Evolutionary conservation across 345 rosid species (phyloP), one percentile per base, ranked within the genome.

Genomic region (Populus pruinosa): DNA sequence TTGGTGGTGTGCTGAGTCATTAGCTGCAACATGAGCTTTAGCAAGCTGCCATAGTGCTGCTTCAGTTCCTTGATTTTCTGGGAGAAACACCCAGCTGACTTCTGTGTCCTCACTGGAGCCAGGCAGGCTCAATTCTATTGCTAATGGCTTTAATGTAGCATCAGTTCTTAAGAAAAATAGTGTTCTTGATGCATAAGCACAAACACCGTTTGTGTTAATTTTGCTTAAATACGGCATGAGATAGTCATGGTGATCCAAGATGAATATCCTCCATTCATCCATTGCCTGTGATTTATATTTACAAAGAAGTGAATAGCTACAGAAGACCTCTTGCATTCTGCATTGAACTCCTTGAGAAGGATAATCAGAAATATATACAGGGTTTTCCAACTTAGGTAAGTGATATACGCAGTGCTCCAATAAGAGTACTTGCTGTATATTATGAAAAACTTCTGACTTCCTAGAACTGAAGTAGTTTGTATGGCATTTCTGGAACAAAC

Each of bases 131-230:
- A 89, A 82, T 76, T 89, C 92, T 80, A 91, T 88, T 50, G 87
- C 93, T 67, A 84, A 47, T 41, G 95, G 91, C 76, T 86, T 79
- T 39, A 89, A 65, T 11, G 87, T 79, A 27, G 65, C 80, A 71
- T 88, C 84, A 36, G 11, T 50, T 70, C 83, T 83, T 67, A 82
- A 72, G 82, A 84, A 87, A n/a, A 91, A 33, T 20, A 90, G 49
- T 75, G 91, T 91, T 61, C 89, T 80, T 74, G 93, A 88, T 67
- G 93, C 93, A 64, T 87, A 87, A 74, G 95, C 86, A 44, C 90
- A 87, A 7, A 84, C 79, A 12, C 83, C 87, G 1, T 67, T 65
- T 47, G 74, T 66, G 79, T 85, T 86, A 74, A 85, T 82, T 80
- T 81, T 82, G 67, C 35, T 69, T 39, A 88, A 74, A 81, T 82